Evolutionary conservation across 1,284 basidiomycete species (phyloP), one percentile per base, ranked within the genome.

Genomic region (Ustilago bromivora): DNA sequence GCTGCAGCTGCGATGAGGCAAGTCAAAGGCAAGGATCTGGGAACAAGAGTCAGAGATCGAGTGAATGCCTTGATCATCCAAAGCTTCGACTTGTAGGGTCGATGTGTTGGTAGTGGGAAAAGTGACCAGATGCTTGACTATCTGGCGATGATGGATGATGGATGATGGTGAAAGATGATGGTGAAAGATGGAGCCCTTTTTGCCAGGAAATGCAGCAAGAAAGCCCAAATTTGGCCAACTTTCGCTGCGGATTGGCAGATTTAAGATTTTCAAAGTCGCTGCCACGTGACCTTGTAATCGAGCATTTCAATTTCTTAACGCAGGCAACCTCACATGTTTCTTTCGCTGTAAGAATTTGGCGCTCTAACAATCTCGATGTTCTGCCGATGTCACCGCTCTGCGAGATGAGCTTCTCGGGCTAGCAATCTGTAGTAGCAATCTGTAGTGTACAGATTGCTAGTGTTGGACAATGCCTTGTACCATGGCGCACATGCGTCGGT

Each of bases 51-150:
- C 15, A 58, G 34, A 47, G 65, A 61, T 58, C 71, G 40, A 51
- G 57, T 32, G 58, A 73, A 68, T 54, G 71, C 49, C 65, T 64
- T 73, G 65, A 68, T 67, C 71, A 73, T 73, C 57, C 71, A 73
- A 73, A 65, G 67, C 54, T 58, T 28, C 53, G 38, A 51, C 40
- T 13, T 31, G 12, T 6, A 8, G 2, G 41, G 31, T 23, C 32
- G 57, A 9, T 13, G 34, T 38, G 19, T 41, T 10, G 54, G 7
- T n/a, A 13, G 36, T 13, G 19, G 31, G 31, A 46, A 23, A 23
- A 32, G 28, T 23, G 23, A 38, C 47, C 40, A 61, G 53, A 61
- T 36, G 40, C 15, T 40, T 53, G 47, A 13, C 28, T 34, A 31
- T 47, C 36, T 40, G 47, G 35, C 46, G 43, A 52, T 17, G 58